Evolutionary conservation across 2,329 filamentous ascomycete genomes (phyloP), one percentile per base, ranked within the genome.

Genomic region (Chaetomium strumarium): DNA sequence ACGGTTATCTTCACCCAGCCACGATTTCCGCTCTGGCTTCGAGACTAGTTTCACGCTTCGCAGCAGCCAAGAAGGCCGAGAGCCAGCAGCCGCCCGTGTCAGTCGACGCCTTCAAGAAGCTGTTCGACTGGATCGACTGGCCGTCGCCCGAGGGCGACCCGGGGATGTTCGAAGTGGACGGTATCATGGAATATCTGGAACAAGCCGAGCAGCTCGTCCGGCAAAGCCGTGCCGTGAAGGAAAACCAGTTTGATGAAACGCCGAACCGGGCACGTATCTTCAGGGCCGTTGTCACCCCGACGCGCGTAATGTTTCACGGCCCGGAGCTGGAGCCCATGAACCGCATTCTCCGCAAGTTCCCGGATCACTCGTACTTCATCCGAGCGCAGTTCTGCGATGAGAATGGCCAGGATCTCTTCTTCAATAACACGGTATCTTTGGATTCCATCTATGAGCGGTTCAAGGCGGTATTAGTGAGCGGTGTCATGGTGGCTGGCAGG

Each of bases 381-480:
- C 78, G 88, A 0, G 85, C 91, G 0, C 77, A 81, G 7, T 90
- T 93, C 60, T 76, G 76, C 30, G 88, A 93, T 43, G 88, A 95
- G 63, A 79, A 87, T 61, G 85, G 85, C 0, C 74, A 82, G 20
- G 76, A 79, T 16, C 64, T 93, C 0, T 73, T 71, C 16, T 83
- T 80, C 64, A 83, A 83, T 52, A 65, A 76, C 1, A 71, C 67
- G 5, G 65, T 78, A 1, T 76, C 75, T 1, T 69, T 78, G 5
- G 72, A 79, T 0, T 40, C 58, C 0, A 73, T 90, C 9, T 78
- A 81, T 55, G 60, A 65, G 0, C 79, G 84, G 0, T 91, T 90
- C 66, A 78, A 78, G 48, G 56, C 63, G 0, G 69, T 89, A 0
- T 72, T 93, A 9, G 65, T 70, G 2, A 62, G 73, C 0, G 83